Evolutionary conservation across 2,329 filamentous ascomycete genomes (phyloP).

Genomic region (Fusarium tuaranense): DNA sequence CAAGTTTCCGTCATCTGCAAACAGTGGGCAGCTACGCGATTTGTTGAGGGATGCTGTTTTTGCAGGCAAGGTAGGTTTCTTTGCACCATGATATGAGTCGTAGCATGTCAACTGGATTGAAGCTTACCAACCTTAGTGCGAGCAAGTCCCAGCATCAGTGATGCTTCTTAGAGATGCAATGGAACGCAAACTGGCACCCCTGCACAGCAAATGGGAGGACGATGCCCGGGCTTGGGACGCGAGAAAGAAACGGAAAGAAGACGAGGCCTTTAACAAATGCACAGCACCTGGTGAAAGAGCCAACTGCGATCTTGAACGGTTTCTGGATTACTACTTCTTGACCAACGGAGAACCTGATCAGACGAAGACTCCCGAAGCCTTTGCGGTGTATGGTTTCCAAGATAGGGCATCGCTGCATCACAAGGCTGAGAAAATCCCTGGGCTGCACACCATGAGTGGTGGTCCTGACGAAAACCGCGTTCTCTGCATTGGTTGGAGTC

Average conservation of each 20-base stretch:
- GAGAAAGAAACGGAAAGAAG: constrained; percentile 1
- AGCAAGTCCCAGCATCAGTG: background rate
- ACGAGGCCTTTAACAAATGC: constrained; percentile 6
- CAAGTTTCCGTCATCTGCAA: background rate
- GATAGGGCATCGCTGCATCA: background rate
- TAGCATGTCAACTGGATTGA: background rate
- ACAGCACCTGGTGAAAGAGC: constrained; percentile 11
- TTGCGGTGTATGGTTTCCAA: background rate
- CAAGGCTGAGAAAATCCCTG: background rate
- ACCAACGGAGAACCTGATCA: constrained; percentile 14
- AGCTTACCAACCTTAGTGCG: background rate
- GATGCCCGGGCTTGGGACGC: background rate
- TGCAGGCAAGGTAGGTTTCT: background rate
- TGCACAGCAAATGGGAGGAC: background rate
- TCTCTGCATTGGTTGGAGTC: constrained; percentile 13
- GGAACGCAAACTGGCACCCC: constrained; percentile 13
- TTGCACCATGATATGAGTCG: background rate
- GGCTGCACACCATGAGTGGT: background rate
- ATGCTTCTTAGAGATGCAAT: constrained; percentile 8
- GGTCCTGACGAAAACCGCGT: background rate
- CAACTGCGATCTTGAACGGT: background rate
- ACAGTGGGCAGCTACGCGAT: background rate
- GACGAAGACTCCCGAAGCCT: background rate
- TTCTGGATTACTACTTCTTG: constrained; percentile 20
- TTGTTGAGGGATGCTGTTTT: background rate